Percentiles rank a stretch among this genome's conserved stretches.
phyloP scores from a whole-genome alignment of 345 rosid genomes.

The Psidium guajava region DNA sequence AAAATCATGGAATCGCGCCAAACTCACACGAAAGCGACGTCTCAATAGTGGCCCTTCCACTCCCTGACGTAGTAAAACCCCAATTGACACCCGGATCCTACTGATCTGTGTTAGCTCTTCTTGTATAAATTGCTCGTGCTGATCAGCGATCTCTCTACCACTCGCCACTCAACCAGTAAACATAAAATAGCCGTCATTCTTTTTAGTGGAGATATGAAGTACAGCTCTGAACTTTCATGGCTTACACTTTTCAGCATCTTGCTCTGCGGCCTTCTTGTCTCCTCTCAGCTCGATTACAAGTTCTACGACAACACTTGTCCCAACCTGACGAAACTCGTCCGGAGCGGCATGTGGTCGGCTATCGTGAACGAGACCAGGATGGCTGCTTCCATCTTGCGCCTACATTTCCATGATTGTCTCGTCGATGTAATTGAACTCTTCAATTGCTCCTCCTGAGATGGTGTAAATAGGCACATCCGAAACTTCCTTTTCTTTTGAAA shows the following conservation, averaged over 20 bases:
- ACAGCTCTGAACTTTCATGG: slow-evolving; percentile 5
- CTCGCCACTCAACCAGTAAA: background rate
- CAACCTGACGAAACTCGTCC: slow-evolving; percentile 24
- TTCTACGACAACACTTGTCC: slow-evolving; percentile 45
- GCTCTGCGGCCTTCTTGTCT: slow-evolving; percentile 17
- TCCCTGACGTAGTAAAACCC: background rate
- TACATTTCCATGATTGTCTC: slow-evolving; percentile 65
- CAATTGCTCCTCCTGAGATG: background rate
- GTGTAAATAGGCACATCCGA: background rate
- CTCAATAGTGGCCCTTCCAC: slow-evolving; percentile 18
- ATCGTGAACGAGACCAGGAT: slow-evolving; percentile 48
- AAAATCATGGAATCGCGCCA: slow-evolving; percentile 29
- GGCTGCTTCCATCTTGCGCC: slow-evolving; percentile 60
- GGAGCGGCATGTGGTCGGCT: slow-evolving; percentile 38
- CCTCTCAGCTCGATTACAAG: slow-evolving; percentile 43
- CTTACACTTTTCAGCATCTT: slow-evolving; percentile 13
- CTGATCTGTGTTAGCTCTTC: background rate
- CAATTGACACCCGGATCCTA: background rate
- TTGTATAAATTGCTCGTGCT: slow-evolving; percentile 22
- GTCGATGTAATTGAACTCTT: slow-evolving; percentile 30
- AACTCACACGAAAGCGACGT: slow-evolving; percentile 23
- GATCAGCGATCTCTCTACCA: background rate
- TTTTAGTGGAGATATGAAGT: slow-evolving; percentile 16
- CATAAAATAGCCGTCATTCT: background rate
- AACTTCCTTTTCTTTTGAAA: background rate